Percentiles rank a stretch among this genome's conserved stretches.
Evolutionary conservation across 2,329 filamentous ascomycete genomes (phyloP).

Genomic region (Aspergillus phoenicis): DNA sequence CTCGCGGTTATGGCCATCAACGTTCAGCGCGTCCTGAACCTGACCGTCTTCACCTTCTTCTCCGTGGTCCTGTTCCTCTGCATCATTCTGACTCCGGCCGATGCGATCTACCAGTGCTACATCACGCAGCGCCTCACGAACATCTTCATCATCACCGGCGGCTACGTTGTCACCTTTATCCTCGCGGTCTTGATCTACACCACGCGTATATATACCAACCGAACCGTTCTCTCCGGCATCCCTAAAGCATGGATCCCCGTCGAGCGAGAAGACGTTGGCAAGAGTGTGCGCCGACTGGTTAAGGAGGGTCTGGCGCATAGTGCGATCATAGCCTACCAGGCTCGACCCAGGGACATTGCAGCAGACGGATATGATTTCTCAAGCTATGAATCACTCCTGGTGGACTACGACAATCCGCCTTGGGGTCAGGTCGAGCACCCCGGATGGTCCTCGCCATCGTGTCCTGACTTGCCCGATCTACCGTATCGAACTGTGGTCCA

Average conservation of each 20-base stretch:
- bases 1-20: slow-evolving; percentile 35
- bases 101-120: slow-evolving; percentile 77
- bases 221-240: slow-evolving; percentile 75
- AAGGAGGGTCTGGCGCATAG: slow-evolving; percentile 72
- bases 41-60: slow-evolving; percentile 73
- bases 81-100: slow-evolving; percentile 76
- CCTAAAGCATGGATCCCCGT: slow-evolving; percentile 85
- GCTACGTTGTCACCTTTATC: slow-evolving; percentile 72
- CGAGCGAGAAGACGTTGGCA: slow-evolving; percentile 79
- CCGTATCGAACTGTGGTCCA: slow-evolving; percentile 79
- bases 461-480: slow-evolving; percentile 73
- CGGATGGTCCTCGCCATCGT: slow-evolving; percentile 84
- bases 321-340: slow-evolving; percentile 77
- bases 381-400: slow-evolving; percentile 34
- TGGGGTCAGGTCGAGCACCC: slow-evolving; percentile 87
- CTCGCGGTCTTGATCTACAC: slow-evolving; percentile 76
- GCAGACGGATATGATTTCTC: slow-evolving; percentile 37
- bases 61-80: slow-evolving; percentile 72
- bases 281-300: slow-evolving; percentile 75
- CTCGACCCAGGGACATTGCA: slow-evolving; percentile 65
- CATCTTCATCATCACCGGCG: slow-evolving; percentile 76
- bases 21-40: slow-evolving; percentile 80
- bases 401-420: slow-evolving; percentile 52
- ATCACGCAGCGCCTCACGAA: slow-evolving; percentile 70
- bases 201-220: slow-evolving; percentile 82